phyloP scores from a whole-genome alignment of 108 stramenopile genomes.

The Cyclotella distinguenda region DNA sequence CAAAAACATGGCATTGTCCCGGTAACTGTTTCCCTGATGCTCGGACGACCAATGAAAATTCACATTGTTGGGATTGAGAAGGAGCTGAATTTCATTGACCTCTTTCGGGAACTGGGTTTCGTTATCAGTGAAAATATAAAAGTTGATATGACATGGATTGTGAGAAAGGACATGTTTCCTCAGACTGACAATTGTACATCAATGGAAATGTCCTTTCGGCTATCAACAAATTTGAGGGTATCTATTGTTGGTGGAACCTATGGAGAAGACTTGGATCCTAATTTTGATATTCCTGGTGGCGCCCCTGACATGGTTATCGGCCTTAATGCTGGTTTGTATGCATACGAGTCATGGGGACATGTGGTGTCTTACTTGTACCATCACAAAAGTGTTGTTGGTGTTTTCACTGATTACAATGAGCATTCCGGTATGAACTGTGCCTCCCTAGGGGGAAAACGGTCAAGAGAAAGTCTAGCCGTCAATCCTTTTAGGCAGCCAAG shows the following conservation, averaged over 20 bases:
- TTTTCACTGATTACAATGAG: conserved; percentile 91
- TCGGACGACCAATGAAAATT: conserved; percentile 66
- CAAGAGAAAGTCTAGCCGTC: conserved; percentile 57
- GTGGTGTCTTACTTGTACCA: conserved; percentile 67
- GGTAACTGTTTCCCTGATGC: conserved; percentile 76
- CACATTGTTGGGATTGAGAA: conserved; percentile 88
- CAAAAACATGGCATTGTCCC: conserved; percentile 66
- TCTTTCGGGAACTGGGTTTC: conserved; percentile 73
- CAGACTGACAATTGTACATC: conserved; percentile 1
- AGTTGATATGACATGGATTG: conserved; percentile 76
- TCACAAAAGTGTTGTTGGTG: conserved; percentile 60
- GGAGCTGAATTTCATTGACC: conserved; percentile 86
- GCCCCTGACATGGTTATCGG: conserved; percentile 84
- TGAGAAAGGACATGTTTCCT: conserved; percentile 84
- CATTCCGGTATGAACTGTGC: conserved; percentile 85
- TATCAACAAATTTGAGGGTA: conserved; percentile 51
- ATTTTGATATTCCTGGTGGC: conserved; percentile 82
- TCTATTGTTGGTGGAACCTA: conserved; percentile 73
- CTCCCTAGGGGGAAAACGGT: conserved; percentile 62
- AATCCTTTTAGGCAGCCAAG: conserved; percentile 89
- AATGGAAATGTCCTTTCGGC: conserved; percentile 38
- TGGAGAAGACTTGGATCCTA: conserved; percentile 71
- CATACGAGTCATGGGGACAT: conserved; percentile 82
- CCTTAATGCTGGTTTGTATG: conserved; percentile 85
- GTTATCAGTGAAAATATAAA: conserved; percentile 63